A percentile compares a stretch with the other conserved stretches of the same genome.
Evolutionary conservation across 352 stramenopile genomes (phyloP).

Genomic region (Phytophthora hybrid): DNA sequence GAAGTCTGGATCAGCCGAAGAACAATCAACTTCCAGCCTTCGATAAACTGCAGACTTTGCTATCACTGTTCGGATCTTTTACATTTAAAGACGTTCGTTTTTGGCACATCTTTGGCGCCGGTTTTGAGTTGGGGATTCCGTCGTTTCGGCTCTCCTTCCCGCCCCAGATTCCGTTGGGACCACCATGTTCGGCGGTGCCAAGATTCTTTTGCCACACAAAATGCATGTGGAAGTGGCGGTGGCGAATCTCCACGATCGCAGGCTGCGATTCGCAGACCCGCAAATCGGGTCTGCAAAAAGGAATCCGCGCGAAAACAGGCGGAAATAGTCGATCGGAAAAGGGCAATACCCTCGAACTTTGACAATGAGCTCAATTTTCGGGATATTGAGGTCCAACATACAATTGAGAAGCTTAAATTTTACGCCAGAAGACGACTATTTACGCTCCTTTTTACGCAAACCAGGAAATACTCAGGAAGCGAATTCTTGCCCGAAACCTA

Average conservation of each 20-base stretch:
- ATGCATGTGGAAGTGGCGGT: not conserved
- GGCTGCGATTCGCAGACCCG: not conserved
- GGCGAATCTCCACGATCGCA: slow-evolving; percentile 3
- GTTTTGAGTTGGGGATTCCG: not conserved
- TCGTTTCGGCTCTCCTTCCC: slow-evolving; percentile 3
- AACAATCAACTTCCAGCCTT: not conserved
- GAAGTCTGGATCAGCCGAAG: not conserved
- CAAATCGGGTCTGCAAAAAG: slow-evolving; percentile 1
- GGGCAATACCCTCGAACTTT: not conserved
- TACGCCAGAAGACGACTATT: not conserved
- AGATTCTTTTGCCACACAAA: slow-evolving; percentile 1
- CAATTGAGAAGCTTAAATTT: too few relatives aligned
- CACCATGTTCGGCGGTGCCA: not conserved
- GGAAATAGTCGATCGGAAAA: not conserved
- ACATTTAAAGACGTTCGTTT: not conserved
- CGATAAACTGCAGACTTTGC: not conserved
- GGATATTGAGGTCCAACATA: too few relatives aligned
- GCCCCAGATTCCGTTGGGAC: not conserved
- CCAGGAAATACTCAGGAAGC: too few relatives aligned
- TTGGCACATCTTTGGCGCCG: not conserved
- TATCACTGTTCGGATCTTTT: not conserved
- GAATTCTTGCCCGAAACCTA: too few relatives aligned
- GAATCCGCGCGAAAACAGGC: slow-evolving; percentile 1
- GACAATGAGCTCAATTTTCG: not conserved
- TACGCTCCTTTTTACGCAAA: not conserved